A percentile compares a stretch with the other conserved stretches of the same genome.
Conservation (phyloP, 768 basidiomycete species). For the Suillus brevipes region DNA sequence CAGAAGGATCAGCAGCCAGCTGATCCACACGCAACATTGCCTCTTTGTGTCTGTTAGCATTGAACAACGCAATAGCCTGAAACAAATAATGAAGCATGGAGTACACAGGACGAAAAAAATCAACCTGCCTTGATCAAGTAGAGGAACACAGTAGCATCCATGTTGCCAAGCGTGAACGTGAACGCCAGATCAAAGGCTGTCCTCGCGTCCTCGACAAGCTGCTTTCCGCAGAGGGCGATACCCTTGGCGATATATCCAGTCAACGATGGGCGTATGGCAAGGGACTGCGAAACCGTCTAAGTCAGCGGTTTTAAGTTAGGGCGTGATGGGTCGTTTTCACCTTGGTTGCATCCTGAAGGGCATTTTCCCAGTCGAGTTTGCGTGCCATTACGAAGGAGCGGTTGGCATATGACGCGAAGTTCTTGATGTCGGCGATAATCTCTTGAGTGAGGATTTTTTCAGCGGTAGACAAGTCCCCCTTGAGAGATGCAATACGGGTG, state of each 20-base stretch:
- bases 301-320: too few relatives aligned
- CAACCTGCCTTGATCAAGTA: not conserved
- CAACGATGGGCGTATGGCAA: not conserved
- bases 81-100: not conserved
- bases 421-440: not conserved
- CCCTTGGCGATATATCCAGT: not conserved
- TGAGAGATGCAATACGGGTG: too few relatives aligned
- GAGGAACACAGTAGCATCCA: not conserved
- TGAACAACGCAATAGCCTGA: not conserved
- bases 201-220: not conserved
- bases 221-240: not conserved
- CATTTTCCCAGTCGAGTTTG: not conserved
- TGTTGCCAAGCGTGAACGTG: not conserved
- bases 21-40: not conserved
- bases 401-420: not conserved
- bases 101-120: not conserved
- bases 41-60: not conserved
- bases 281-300: not conserved
- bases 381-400: not conserved
- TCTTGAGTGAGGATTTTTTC: not conserved
- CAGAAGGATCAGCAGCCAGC: not conserved
- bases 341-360: not conserved
- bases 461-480: too few relatives aligned
- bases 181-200: not conserved
- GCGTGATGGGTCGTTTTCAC: not conserved